Evolutionary conservation across 176 grass and related monocot genomes (phyloP), one percentile per base, ranked within the genome.

Genomic region (Elymus sibiricus): DNA sequence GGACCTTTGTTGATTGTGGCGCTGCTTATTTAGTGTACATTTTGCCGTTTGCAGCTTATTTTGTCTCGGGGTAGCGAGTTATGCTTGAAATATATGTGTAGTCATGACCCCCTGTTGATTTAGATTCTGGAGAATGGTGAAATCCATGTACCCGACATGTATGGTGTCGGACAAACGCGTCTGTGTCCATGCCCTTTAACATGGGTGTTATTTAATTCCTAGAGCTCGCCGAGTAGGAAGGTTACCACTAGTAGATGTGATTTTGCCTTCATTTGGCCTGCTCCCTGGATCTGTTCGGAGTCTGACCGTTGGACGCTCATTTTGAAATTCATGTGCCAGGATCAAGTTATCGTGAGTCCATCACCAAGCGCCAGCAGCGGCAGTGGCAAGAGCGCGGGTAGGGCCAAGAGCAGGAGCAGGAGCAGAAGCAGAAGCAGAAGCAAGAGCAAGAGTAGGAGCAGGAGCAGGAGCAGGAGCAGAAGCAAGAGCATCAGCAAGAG

Each of bases 301-400:
- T 6, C 37, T 76, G 53, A 61, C 72, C 2, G 39, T 78, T 64
- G n/a, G 68, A 26, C 1, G 44, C 0, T 76, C 8, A 1, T 69
- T 74, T 47, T 78, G 44, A 27, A 35, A 40, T 37, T 70, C 28
- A 72, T 71, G 27, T 60, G 49, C 49, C 35, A 79, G 75, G 82
- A 64, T 74, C 76, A 26, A 9, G 70, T 74, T 68, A 32, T 62
- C 31, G 84, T 91, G 84, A 94, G 84, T 84, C 55, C 83, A 61
- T 89, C 83, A 79, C 67, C 73, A 24, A 90, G 79, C 46, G 58
- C 24, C 7, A 26, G 8, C 22, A 61, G 80, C 11, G 74, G 76
- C 44, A 59, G 14, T 19, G 68, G 44, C 34, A 76, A 11, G 39
- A 90, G 58, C 42, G 32, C 21, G 37, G 79, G 26, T 40, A 31